Base-by-base conservation (phyloP, 805 yeast genomes). In the Starmera pachycereana region DNA sequence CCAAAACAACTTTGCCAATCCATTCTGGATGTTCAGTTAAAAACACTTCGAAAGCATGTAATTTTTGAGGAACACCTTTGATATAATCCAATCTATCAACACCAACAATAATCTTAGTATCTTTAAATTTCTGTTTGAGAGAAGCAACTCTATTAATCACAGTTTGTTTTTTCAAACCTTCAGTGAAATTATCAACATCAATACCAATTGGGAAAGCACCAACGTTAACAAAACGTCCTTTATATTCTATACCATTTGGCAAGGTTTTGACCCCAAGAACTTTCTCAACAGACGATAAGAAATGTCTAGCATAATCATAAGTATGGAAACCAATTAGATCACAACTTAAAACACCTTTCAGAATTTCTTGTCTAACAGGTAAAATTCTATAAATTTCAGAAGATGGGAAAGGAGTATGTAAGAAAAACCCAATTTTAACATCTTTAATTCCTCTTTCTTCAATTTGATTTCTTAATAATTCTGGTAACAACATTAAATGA, bases 131-230 rank as follows among this genome's bases (percentile, higher is more conserved):
- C 47, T 72, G 70, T 38, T 68, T 74, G 43, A 92, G 66, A 42
- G 74, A 75, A 29, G 62, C 52, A 43, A 90, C 77, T 50, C 98
- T 72, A 25, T 73, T 59, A 35, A 74, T 69, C 5, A 89, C 97
- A 5, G 65, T 52, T 1, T 68, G 72, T 44, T 73, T 71, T 47
- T 77, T 68, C 49, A 92, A 61, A 0, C 96, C 97, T 18, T 78
- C 83, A 12, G 81, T 65, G 59, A 92, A 92, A 49, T 85, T 86
- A 43, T 87, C 95, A 18, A 88, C 95, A 56, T 92, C 98, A 44
- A 92, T 92, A 42, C 99, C 99, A 49, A 92, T 92, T n/a, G 99
- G 98, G 72, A 89, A 90, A 0, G 97, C 97, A 19, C 97, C 96
- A 30, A 92, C 87, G 27, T 77, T 76, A 36, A 92, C 90, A 44